Evolutionary conservation across 1,139 yeast species (phyloP).

Genomic region (Saccharomyces pastorianus): DNA sequence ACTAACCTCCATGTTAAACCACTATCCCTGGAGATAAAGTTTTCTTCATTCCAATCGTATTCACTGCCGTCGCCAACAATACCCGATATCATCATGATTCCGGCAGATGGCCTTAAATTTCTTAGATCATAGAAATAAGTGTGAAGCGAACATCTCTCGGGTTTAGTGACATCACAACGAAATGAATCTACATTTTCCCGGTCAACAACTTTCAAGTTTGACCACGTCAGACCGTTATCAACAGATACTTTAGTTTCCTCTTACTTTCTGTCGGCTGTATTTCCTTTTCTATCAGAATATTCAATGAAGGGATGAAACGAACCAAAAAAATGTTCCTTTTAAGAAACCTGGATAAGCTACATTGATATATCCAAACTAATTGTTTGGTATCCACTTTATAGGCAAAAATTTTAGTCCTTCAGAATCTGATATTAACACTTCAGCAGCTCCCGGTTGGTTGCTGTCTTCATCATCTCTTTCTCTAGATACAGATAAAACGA

Average conservation of each 20-base stretch:
- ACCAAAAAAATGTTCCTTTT: constrained; percentile 18
- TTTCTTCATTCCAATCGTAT: not conserved
- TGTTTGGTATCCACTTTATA: constrained; percentile 9
- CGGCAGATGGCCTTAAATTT: constrained; percentile 63
- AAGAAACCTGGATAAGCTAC: constrained; percentile 7
- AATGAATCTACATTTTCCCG: constrained; percentile 40
- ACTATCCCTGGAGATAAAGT: constrained; percentile 4
- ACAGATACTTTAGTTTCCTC: constrained; percentile 43
- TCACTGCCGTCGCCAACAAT: constrained; percentile 34
- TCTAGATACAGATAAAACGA: constrained; percentile 13
- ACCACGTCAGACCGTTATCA: constrained; percentile 64
- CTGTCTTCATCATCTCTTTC: constrained; percentile 1
- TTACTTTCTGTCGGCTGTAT: not conserved
- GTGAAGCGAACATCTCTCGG: constrained; percentile 43
- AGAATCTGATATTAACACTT: constrained; percentile 24
- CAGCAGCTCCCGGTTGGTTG: constrained; percentile 1
- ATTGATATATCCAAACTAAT: constrained; percentile 6
- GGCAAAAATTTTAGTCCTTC: constrained; percentile 22
- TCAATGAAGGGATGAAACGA: constrained; percentile 1
- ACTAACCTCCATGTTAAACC: constrained; percentile 51
- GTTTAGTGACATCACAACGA: constrained; percentile 50
- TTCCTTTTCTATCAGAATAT: not conserved
- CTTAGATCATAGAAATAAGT: constrained; percentile 2
- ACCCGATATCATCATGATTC: constrained; percentile 62
- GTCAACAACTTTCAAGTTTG: constrained; percentile 40